Conservation (phyloP, 2,329 filamentous ascomycete genomes). For the Pseudogymnoascus sp. region DNA sequence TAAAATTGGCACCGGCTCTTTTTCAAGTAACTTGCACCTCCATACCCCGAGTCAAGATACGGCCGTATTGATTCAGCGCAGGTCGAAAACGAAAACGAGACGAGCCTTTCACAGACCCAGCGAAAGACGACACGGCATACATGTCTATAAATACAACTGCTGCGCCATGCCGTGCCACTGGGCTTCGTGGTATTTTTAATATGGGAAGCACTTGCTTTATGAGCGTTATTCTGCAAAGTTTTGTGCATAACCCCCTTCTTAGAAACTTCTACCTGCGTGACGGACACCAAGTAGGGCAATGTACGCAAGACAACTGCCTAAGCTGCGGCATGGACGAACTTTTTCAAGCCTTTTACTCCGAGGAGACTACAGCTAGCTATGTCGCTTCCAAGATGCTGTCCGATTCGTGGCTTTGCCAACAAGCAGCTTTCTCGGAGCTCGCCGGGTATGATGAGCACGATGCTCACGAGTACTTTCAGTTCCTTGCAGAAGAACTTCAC, state of each 20-base stretch:
- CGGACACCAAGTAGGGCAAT: conserved; percentile 73
- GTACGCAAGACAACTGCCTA: conserved; percentile 53
- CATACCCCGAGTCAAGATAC: background rate
- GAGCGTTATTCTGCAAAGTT: conserved; percentile 87
- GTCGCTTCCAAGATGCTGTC: conserved; percentile 83
- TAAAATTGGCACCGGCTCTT: conserved; percentile 59
- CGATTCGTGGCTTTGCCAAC: conserved; percentile 81
- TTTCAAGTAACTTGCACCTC: conserved; percentile 43
- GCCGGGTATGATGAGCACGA: conserved; percentile 94
- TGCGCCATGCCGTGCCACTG: conserved; percentile 76
- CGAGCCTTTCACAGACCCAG: conserved; percentile 55
- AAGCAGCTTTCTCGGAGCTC: conserved; percentile 61
- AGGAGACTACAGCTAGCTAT: conserved; percentile 79
- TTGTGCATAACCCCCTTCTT: conserved; percentile 87
- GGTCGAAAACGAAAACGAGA: conserved; percentile 69
- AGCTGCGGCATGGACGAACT: conserved; percentile 67
- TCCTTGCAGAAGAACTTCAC: conserved; percentile 85
- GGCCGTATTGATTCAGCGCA: conserved; percentile 21
- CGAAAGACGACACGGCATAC: conserved; percentile 66
- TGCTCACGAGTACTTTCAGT: conserved; percentile 95
- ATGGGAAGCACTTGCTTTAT: conserved; percentile 98
- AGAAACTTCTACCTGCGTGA: conserved; percentile 88
- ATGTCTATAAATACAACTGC: conserved; percentile 70
- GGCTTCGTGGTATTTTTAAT: conserved; percentile 88
- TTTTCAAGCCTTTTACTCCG: conserved; percentile 62